These are phyloP conservation scores for Notholithocarpus densiflorus DNA, from an alignment of 306 rosid species.

Conservation along the genomic window DNA sequence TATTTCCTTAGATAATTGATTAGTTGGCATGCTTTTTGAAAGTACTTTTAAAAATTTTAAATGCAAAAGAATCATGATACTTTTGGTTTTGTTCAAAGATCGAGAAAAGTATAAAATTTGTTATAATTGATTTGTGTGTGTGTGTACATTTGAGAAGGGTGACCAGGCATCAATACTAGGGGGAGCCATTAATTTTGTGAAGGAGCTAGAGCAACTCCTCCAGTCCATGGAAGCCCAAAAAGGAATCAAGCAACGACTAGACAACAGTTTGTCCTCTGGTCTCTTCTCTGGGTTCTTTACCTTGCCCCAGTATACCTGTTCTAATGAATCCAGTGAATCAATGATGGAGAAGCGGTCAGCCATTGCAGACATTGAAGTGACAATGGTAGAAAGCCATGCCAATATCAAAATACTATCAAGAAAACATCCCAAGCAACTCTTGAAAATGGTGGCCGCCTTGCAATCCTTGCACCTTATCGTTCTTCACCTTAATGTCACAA, in stretches of 20 bases:
- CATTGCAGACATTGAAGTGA: constrained; percentile 41
- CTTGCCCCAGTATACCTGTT: constrained; percentile 31
- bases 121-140: background rate
- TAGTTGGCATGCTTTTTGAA: background rate
- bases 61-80: no score
- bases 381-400: constrained; percentile 40
- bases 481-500: constrained; percentile 40
- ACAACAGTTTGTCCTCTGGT: background rate
- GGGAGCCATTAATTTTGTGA: constrained; percentile 42
- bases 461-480: constrained; percentile 30
- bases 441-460: constrained; percentile 35
- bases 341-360: constrained; percentile 8
- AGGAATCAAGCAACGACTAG: constrained; percentile 11
- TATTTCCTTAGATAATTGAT: background rate
- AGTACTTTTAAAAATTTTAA: background rate
- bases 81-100: background rate
- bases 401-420: constrained; percentile 29
- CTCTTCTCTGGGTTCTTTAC: constrained; percentile 27
- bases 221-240: constrained; percentile 31
- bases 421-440: constrained; percentile 35
- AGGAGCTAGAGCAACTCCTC: constrained; percentile 38
- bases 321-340: background rate
- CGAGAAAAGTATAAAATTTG: background rate
- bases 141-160: constrained; percentile 14
- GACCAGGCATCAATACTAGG: constrained; percentile 49